These are phyloP conservation scores for Aspergillus fumigatus DNA, from an alignment of 2,329 filamentous ascomycete species.

Conservation along the genomic window DNA sequence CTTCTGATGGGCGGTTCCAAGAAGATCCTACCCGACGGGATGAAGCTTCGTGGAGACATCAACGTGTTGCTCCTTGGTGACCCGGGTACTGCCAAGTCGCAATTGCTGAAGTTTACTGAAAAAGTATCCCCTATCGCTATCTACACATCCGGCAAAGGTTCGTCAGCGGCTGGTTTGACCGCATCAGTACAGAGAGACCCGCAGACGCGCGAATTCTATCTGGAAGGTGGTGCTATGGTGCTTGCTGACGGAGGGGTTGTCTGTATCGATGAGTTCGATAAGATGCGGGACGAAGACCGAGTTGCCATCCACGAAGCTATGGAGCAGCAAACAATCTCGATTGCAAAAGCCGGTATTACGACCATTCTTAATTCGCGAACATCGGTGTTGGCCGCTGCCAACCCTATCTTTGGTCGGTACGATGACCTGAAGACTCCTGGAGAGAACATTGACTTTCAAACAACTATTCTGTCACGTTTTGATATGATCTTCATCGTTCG, in stretches of 20 bases:
- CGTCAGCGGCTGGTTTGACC: conserved; percentile 93
- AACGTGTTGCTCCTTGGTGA: conserved; percentile 96
- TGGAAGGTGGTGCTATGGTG: conserved; percentile 98
- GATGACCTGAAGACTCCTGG: conserved; percentile 97
- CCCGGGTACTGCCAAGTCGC: conserved; percentile 96
- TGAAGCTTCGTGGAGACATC: conserved; percentile 96
- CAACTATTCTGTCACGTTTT: conserved; percentile 94
- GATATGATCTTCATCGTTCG: conserved; percentile 99
- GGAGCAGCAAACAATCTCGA: conserved; percentile 99
- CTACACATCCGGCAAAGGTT: conserved; percentile 97
- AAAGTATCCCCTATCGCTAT: conserved; percentile 95
- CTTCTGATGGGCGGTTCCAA: conserved; percentile 91
- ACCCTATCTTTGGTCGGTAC: conserved; percentile 95
- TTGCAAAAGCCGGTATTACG: conserved; percentile 96
- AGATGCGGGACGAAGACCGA: conserved; percentile 97
- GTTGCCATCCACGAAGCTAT: conserved; percentile 99
- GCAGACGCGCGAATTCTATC: conserved; percentile 89
- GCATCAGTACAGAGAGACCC: conserved; percentile 93
- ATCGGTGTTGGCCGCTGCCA: conserved; percentile 90
- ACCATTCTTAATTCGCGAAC: conserved; percentile 96
- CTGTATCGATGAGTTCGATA: conserved; percentile 99
- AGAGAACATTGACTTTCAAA: conserved; percentile 99
- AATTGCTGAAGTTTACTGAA: conserved; percentile 94
- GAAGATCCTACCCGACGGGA: conserved; percentile 94
- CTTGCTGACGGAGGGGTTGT: conserved; percentile 94